Evolutionary conservation across 345 rosid genomes (phyloP).

Genomic region (Salix caprea): DNA sequence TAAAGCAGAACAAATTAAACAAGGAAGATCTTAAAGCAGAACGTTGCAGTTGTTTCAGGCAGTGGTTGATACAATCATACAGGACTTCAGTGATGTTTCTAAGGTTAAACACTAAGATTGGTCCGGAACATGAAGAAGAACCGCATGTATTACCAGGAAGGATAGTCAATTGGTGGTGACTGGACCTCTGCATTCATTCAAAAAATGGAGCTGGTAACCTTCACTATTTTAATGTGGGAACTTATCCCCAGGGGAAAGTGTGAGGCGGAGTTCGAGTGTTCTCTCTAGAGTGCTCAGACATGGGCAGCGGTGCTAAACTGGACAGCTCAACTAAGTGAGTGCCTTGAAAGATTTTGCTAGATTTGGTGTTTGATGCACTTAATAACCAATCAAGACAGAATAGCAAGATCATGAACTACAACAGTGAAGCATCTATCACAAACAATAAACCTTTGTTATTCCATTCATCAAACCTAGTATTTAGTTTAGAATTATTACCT

Average conservation of each 20-base stretch:
- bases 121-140: background rate
- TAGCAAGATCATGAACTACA: background rate
- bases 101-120: background rate
- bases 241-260: background rate
- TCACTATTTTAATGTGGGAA: background rate
- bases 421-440: background rate
- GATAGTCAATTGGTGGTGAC: too few species aligned
- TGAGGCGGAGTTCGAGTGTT: background rate
- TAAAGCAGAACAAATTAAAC: background rate
- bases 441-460: too few species aligned
- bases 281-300: background rate
- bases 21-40: background rate
- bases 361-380: background rate
- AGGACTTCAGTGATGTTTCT: background rate
- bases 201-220: background rate
- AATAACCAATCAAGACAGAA: background rate
- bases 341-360: background rate
- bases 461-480: background rate
- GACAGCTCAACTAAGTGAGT: background rate
- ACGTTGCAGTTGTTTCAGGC: background rate
- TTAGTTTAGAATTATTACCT: conserved; percentile 38
- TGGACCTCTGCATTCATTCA: background rate
- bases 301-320: background rate
- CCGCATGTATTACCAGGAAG: background rate
- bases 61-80: background rate